Conservation (phyloP, 148 eudicot genomes). For the Chenopodium album region DNA sequence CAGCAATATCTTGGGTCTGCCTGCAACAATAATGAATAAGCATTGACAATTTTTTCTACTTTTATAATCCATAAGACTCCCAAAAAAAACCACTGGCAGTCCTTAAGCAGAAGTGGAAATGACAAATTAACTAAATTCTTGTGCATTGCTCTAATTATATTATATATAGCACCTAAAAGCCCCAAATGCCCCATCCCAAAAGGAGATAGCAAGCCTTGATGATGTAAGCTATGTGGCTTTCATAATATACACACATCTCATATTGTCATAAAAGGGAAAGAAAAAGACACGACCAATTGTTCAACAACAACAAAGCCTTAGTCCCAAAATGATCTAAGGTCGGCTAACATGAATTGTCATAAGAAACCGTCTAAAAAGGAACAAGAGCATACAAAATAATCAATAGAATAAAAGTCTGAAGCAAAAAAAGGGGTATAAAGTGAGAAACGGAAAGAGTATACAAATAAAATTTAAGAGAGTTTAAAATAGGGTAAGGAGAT, state of each 20-base stretch:
- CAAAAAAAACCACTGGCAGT: neutral
- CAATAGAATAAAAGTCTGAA: too few species aligned
- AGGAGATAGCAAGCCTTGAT: neutral
- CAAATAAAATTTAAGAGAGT: too few species aligned
- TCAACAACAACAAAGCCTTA: too few species aligned
- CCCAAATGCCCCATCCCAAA: neutral
- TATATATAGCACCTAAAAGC: neutral
- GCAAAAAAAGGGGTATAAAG: too few species aligned
- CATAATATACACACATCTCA: neutral
- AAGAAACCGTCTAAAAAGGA: too few species aligned
- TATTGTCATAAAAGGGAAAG: too few species aligned
- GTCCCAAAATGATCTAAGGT: too few species aligned
- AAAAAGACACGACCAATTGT: neutral
- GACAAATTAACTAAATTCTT: neutral
- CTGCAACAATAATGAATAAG: conserved; percentile 39
- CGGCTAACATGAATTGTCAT: too few species aligned
- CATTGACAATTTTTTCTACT: neutral
- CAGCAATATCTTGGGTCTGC: conserved; percentile 95
- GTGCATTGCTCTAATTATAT: neutral
- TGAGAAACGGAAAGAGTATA: too few species aligned
- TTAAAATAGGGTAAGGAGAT: too few species aligned
- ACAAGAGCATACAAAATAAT: too few species aligned
- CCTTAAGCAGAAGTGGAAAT: neutral
- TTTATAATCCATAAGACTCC: neutral
- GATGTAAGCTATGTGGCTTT: neutral